phyloP scores from a whole-genome alignment of 768 basidiomycete species.

The Kondoa subrosea region DNA sequence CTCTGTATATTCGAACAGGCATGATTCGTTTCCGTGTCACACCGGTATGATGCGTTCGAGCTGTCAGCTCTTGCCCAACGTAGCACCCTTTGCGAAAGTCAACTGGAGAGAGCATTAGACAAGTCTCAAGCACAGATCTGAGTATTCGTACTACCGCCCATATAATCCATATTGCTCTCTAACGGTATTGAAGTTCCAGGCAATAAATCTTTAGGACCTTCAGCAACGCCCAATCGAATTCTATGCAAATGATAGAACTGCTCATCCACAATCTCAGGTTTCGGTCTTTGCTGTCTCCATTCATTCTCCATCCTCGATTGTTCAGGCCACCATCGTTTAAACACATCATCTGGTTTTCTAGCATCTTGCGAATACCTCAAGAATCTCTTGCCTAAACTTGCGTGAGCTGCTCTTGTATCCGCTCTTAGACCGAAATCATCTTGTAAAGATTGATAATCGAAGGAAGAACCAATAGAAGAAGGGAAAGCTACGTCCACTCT shows the following conservation, averaged over 20 bases:
- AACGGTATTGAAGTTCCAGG: slow-evolving; percentile 72
- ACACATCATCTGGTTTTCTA: not conserved
- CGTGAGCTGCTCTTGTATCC: not conserved
- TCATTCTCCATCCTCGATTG: not conserved
- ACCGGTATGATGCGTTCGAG: slow-evolving; percentile 89
- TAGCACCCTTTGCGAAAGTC: slow-evolving; percentile 97
- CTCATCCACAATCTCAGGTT: slow-evolving; percentile 34
- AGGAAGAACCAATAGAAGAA: slow-evolving; percentile 23
- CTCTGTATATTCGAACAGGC: slow-evolving; percentile 48
- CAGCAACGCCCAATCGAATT: slow-evolving; percentile 43
- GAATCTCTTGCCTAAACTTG: not conserved
- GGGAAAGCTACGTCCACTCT: not conserved
- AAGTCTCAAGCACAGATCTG: slow-evolving; percentile 13
- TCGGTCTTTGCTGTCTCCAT: not conserved
- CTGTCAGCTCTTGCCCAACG: slow-evolving; percentile 91
- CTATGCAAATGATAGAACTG: slow-evolving; percentile 34
- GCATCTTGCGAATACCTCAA: not conserved
- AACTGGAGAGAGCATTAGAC: slow-evolving; percentile 39
- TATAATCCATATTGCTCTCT: slow-evolving; percentile 84
- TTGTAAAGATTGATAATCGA: slow-evolving; percentile 26
- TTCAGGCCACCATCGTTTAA: not conserved
- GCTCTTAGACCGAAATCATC: not conserved
- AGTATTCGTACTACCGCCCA: slow-evolving; percentile 63
- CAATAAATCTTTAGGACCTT: slow-evolving; percentile 59
- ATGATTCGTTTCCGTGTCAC: slow-evolving; percentile 74